These are phyloP conservation scores for Sporothrix dimorphospora DNA, from an alignment of 2,329 filamentous ascomycete species.

Conservation along the genomic window DNA sequence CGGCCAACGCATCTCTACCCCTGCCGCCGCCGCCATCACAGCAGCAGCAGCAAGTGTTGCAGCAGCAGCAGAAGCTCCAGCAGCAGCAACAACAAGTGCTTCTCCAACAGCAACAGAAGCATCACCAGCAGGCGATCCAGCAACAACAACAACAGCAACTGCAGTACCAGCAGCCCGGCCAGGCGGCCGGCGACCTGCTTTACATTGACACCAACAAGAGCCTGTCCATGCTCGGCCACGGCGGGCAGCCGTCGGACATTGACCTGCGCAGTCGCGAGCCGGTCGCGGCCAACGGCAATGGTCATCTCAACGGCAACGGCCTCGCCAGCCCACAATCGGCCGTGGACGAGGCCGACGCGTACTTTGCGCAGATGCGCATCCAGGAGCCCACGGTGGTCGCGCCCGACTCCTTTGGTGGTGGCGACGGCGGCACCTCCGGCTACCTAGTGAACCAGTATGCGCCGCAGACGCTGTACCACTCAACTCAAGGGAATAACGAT, in stretches of 20 bases:
- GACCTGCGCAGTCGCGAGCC: slow-evolving; percentile 47
- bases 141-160: slow-evolving; percentile 27
- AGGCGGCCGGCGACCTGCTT: slow-evolving; percentile 34
- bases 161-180: slow-evolving; percentile 14
- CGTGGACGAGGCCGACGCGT: slow-evolving; percentile 83
- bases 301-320: slow-evolving; percentile 6
- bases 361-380: slow-evolving; percentile 79
- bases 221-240: slow-evolving; percentile 61
- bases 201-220: slow-evolving; percentile 60
- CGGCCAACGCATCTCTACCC: slow-evolving; percentile 21
- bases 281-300: slow-evolving; percentile 31
- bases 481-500: slow-evolving; percentile 70
- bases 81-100: slow-evolving; percentile 21
- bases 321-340: slow-evolving; percentile 70
- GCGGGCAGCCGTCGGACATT: slow-evolving; percentile 55
- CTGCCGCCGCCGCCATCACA: slow-evolving; percentile 38
- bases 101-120: slow-evolving; percentile 24
- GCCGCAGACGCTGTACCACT: slow-evolving; percentile 74
- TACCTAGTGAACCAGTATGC: slow-evolving; percentile 83
- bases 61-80: slow-evolving; percentile 23
- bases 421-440: slow-evolving; percentile 55
- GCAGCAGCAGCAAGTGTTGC: slow-evolving; percentile 28
- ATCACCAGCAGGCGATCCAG: slow-evolving; percentile 27
- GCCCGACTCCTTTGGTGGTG: slow-evolving; percentile 67
- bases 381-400: slow-evolving; percentile 54